Evolutionary conservation across 441 rosid genomes (phyloP).

Genomic region (Aquilaria agallochum): DNA sequence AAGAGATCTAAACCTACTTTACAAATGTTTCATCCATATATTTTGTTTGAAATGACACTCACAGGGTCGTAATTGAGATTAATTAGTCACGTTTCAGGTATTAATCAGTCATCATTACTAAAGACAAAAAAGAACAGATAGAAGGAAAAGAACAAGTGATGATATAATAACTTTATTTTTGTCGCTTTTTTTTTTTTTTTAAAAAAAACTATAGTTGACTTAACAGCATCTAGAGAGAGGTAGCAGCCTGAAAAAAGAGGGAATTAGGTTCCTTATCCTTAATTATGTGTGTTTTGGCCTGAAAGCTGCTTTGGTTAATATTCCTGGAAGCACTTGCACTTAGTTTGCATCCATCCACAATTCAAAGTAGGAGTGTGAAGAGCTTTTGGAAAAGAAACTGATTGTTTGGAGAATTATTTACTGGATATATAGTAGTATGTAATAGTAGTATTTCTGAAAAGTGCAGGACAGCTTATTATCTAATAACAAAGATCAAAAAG

Average conservation of each 20-base stretch:
- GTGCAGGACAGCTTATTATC: too few species aligned
- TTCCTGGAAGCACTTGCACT: too few species aligned
- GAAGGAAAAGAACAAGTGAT: not conserved
- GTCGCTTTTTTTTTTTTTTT: too few species aligned
- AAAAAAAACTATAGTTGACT: conserved; percentile 19
- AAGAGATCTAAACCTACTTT: too few species aligned
- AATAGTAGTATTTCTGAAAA: too few species aligned
- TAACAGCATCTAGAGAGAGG: conserved; percentile 7
- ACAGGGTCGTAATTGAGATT: not conserved
- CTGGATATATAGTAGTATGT: too few species aligned
- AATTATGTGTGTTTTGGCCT: not conserved
- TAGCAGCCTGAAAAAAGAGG: conserved; percentile 6
- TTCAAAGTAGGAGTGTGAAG: too few species aligned
- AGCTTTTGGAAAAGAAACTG: too few species aligned
- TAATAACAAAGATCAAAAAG: too few species aligned
- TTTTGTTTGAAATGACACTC: not conserved
- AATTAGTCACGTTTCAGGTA: not conserved
- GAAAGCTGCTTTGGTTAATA: conserved; percentile 21
- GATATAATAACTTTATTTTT: not conserved
- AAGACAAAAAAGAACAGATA: not conserved
- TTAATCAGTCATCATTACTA: not conserved
- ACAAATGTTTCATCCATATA: not conserved
- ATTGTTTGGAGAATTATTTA: too few species aligned
- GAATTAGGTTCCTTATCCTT: conserved; percentile 40
- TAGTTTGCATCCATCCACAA: too few species aligned